Percentiles rank a stretch among this genome's conserved stretches.
These are phyloP conservation scores for Myxozyma sirexii DNA, from an alignment of 805 yeast species.

Conservation along the genomic window DNA sequence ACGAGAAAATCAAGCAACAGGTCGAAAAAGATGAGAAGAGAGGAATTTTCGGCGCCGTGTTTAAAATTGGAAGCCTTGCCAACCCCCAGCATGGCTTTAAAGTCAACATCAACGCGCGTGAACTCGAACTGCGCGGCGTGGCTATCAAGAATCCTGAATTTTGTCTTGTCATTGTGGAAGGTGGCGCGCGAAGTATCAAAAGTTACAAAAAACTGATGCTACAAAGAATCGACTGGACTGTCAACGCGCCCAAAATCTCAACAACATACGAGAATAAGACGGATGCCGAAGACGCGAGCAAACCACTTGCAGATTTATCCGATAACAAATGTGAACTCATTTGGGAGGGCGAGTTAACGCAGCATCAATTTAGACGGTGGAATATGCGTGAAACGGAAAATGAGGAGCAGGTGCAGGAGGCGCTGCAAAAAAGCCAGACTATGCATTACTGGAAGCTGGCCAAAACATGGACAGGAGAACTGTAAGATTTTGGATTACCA, in stretches of 20 bases:
- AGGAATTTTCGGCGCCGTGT: conserved; percentile 63
- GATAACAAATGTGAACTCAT: conserved; percentile 33
- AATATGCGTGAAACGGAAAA: conserved; percentile 19
- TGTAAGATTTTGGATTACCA: conserved; percentile 1
- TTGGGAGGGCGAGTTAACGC: conserved; percentile 38
- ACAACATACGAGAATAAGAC: not conserved
- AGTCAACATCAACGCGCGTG: conserved; percentile 78
- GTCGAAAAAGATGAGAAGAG: conserved; percentile 52
- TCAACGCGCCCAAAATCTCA: conserved; percentile 35
- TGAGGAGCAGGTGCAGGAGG: conserved; percentile 31
- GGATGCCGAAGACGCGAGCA: not conserved
- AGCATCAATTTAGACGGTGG: conserved; percentile 33
- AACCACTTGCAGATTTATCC: conserved; percentile 1
- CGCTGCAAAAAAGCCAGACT: conserved; percentile 21
- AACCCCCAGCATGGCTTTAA: conserved; percentile 73
- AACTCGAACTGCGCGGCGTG: conserved; percentile 66
- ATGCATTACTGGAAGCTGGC: conserved; percentile 35
- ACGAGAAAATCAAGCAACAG: conserved; percentile 53
- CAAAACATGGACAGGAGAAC: conserved; percentile 22
- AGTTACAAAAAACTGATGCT: conserved; percentile 64
- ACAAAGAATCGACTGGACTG: conserved; percentile 71
- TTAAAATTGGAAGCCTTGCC: conserved; percentile 53
- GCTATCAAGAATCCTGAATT: conserved; percentile 43
- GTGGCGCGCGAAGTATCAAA: conserved; percentile 63
- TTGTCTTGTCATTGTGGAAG: conserved; percentile 72